Conservation (phyloP, 75 land plant species). For the Pinus taeda region DNA sequence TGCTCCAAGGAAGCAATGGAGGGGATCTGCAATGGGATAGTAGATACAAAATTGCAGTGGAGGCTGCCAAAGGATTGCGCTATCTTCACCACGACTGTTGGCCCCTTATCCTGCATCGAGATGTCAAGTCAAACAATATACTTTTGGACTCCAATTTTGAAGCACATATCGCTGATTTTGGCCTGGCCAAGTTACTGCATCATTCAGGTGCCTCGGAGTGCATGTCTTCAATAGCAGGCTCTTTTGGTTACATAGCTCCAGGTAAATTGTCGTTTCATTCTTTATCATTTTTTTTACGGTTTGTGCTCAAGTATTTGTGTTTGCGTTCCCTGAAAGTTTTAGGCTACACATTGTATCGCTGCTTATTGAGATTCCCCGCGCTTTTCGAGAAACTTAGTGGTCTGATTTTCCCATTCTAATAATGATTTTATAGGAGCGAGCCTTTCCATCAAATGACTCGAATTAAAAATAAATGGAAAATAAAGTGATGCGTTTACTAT, state of each 20-base stretch:
- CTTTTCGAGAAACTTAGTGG: too few relatives aligned
- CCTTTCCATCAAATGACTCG: too few relatives aligned
- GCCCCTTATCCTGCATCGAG: constrained; percentile 5
- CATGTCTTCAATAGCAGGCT: constrained; percentile 80
- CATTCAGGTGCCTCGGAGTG: constrained; percentile 51
- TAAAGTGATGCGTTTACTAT: too few relatives aligned
- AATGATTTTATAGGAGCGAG: too few relatives aligned
- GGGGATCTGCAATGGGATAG: constrained; percentile 47
- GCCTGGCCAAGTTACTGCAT: constrained; percentile 67
- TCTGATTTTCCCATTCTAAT: too few relatives aligned
- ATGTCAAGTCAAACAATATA: constrained; percentile 76
- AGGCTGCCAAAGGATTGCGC: constrained; percentile 63
- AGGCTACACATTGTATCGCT: too few relatives aligned
- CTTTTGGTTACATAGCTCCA: constrained; percentile 87
- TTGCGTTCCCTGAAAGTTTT: too few relatives aligned
- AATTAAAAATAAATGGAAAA: not conserved
- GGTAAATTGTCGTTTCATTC: constrained; percentile 22
- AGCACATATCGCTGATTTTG: constrained; percentile 69
- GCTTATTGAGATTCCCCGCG: not conserved
- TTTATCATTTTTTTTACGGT: too few relatives aligned
- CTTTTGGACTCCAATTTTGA: constrained; percentile 52
- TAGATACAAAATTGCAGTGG: constrained; percentile 65
- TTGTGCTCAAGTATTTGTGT: too few relatives aligned
- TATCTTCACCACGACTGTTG: constrained; percentile 79
- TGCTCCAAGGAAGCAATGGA: constrained; percentile 61